Conservation (phyloP, 768 basidiomycete genomes). For the Mycena vitilis region DNA sequence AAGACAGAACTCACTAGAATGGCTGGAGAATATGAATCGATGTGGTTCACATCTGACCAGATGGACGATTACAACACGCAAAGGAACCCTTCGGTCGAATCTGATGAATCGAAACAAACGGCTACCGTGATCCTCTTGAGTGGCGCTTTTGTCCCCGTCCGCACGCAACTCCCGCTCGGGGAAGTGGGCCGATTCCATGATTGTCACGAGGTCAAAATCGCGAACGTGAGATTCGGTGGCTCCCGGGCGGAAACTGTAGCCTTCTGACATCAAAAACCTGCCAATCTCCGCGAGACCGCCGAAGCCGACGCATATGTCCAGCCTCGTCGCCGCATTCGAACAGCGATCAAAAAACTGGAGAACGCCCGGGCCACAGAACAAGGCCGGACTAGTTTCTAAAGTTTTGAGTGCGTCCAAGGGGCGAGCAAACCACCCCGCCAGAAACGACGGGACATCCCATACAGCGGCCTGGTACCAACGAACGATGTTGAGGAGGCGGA, state of each 20-base stretch:
- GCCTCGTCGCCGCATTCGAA: no score
- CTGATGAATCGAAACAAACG: background rate
- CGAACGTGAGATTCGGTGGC: background rate
- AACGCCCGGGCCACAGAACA: background rate
- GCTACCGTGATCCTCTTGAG: background rate
- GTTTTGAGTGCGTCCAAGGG: background rate
- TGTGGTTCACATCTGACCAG: conserved; percentile 6
- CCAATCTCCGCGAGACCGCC: background rate
- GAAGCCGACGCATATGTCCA: background rate
- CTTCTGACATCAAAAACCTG: background rate
- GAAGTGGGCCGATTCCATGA: background rate
- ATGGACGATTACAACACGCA: conserved; percentile 2
- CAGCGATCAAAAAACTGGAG: background rate
- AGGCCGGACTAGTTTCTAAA: background rate
- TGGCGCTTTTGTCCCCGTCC: background rate
- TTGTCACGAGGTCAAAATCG: background rate
- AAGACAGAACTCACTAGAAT: background rate
- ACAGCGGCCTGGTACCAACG: background rate
- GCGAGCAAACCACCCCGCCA: background rate
- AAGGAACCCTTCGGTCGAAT: background rate
- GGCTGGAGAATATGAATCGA: conserved; percentile 1
- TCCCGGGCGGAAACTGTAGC: background rate
- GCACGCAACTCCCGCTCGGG: background rate
- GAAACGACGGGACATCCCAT: background rate
- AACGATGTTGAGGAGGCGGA: background rate